A percentile compares a stretch with the other conserved stretches of the same genome.
phyloP scores from a whole-genome alignment of 441 rosid species.

The Pelargonium exstipulatum region DNA sequence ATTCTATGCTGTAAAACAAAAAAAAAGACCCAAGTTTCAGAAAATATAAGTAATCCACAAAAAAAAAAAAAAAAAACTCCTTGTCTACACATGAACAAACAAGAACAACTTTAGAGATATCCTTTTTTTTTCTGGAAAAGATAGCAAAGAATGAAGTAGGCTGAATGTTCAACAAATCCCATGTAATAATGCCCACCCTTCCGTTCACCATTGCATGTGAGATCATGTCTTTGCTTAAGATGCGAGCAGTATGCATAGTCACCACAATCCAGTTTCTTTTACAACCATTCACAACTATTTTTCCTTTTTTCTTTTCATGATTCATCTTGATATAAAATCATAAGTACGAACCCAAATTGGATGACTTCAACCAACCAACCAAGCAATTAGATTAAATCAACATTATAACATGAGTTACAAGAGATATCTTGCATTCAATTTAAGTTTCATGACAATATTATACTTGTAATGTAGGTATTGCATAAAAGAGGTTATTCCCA shows the following conservation, averaged over 20 bases:
- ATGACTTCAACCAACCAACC: not conserved
- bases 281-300: not conserved
- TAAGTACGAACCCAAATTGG: not conserved
- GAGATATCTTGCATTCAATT: not conserved
- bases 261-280: not conserved
- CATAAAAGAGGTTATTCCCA: not conserved
- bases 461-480: not conserved
- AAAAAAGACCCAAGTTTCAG: constrained; percentile 19
- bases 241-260: not conserved
- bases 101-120: not conserved
- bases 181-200: not conserved
- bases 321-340: not conserved
- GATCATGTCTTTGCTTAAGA: not conserved
- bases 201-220: not conserved
- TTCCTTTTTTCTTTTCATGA: not conserved
- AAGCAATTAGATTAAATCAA: not conserved
- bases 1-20: constrained; percentile 73
- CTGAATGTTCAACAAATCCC: constrained; percentile 1
- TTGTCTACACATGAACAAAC: not conserved
- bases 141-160: not conserved
- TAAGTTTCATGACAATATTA: not conserved
- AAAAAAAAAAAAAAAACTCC: not conserved
- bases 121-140: not conserved
- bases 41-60: not conserved
- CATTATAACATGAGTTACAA: not conserved